Base-by-base conservation (phyloP, 1,284 basidiomycete species). In the Taiwanofungus camphoratus region DNA sequence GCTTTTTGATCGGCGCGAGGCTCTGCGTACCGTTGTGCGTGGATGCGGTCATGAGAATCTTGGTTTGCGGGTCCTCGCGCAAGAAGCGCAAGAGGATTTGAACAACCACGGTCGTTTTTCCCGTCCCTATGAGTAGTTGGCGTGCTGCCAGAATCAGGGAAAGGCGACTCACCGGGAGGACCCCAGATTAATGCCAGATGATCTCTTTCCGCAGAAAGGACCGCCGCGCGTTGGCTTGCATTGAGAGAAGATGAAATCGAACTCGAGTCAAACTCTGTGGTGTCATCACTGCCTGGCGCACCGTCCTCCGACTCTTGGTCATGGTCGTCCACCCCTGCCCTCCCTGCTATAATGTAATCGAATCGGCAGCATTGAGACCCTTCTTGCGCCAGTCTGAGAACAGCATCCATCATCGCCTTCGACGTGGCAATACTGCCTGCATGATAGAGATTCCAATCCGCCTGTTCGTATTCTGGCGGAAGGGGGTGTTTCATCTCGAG, bases 41-140 rank as follows among this genome's bases (percentile, higher is more conserved):
- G 0, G 80, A 83, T 0, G 79, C 80, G 0, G 79, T 78, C 77
- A 82, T 79, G 15, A 82, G 61, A 21, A 83, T 75, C 51, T 71
- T 77, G 5, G 57, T 53, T 1, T 57, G 55, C 2, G 68, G 62
- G 5, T 61, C 52, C 19, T 59, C 48, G 13, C 53, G 57, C 11
- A 82, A 48, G 23, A 79, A 66, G 23, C 64, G 65, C 12, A 63
- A 61, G 11, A 82, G 65, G 32, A 82, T 78, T 45, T 77, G 69
- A 1, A 82, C 70, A 2, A 82, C 77, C 1, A 82, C 80, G 0
- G 78, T 82, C 0, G 79, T 82, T 59, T 83, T 84, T 24, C 81
- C 79, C 0, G 80, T 83, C 0, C 80, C 80, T 81, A 37, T 36
- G 5, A 36, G 29, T 23, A 12, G 8, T 21, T 7, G 8, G 33